These are phyloP conservation scores for Coemansia umbellata DNA, from an alignment of 192 early-diverging fungal species.

Conservation along the genomic window DNA sequence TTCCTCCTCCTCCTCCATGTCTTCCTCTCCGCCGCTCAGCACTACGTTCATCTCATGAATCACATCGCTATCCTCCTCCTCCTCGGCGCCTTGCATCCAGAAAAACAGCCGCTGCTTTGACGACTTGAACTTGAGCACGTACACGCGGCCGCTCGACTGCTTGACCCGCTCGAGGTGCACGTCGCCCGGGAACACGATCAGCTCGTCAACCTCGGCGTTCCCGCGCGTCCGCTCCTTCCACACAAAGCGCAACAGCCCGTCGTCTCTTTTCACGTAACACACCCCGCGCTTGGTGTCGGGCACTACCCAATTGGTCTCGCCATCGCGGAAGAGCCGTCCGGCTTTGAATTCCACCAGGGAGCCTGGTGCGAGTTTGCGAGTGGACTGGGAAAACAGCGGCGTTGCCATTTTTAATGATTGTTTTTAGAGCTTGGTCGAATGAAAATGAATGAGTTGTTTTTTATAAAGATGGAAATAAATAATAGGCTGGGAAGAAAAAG, in stretches of 20 bases:
- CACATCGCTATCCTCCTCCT: slow-evolving; percentile 57
- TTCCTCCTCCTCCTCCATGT: slow-evolving; percentile 10
- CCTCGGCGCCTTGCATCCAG: slow-evolving; percentile 75
- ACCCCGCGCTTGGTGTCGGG: slow-evolving; percentile 71
- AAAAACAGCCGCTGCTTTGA: slow-evolving; percentile 76
- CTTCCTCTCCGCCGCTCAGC: slow-evolving; percentile 43
- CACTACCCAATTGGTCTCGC: slow-evolving; percentile 60
- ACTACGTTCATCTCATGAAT: slow-evolving; percentile 56
- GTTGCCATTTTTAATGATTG: slow-evolving; percentile 16
- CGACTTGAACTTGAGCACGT: slow-evolving; percentile 76
- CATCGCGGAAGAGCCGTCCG: slow-evolving; percentile 64
- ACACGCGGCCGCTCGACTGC: slow-evolving; percentile 66
- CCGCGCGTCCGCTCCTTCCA: slow-evolving; percentile 66
- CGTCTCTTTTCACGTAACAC: slow-evolving; percentile 51
- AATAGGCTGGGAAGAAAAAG: neutral
- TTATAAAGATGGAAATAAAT: neutral
- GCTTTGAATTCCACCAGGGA: slow-evolving; percentile 64
- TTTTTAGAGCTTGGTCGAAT: neutral
- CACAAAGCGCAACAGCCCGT: slow-evolving; percentile 71
- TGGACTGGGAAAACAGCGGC: slow-evolving; percentile 18
- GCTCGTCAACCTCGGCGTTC: slow-evolving; percentile 47
- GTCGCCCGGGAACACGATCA: slow-evolving; percentile 77
- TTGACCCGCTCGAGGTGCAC: slow-evolving; percentile 59
- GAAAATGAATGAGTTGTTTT: neutral
- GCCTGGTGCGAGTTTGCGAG: slow-evolving; percentile 7